Base-by-base conservation (phyloP, 108 stramenopile species). In the Nannochloropsis oceanica region DNA sequence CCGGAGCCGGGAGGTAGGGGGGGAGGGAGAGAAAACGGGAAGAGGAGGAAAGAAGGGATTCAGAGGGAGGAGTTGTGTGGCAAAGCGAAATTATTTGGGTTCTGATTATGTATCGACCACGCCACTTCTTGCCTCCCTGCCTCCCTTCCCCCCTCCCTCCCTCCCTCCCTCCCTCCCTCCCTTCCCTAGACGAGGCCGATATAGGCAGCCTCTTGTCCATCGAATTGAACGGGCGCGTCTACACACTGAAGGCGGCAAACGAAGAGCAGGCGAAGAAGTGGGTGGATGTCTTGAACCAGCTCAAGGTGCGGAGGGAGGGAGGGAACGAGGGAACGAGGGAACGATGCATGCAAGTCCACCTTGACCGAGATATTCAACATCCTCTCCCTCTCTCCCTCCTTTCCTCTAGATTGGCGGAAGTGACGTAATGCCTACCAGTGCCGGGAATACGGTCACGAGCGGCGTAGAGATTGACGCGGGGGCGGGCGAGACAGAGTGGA, bases 221-320 rank as follows among this genome's bases (percentile, higher is more conserved):
- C 82, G 90, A 92, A 81, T 89, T 92, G 79, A 92, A 92, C 85
- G 80, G 83, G 20, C 84, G 91, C 8, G 79, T 91, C 26, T 92
- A 92, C 84, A 87, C 89, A 20, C 83, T 92, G 84, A 90, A 89
- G 84, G 91, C n/a, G n/a, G n/a, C n/a, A n/a, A n/a, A n/a, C n/a
- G n/a, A n/a, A n/a, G n/a, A n/a, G n/a, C n/a, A n/a, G n/a, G n/a
- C n/a, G n/a, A n/a, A n/a, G n/a, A n/a, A n/a, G n/a, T n/a, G n/a
- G n/a, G n/a, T n/a, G n/a, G n/a, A n/a, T n/a, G n/a, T n/a, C n/a
- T n/a, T n/a, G n/a, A n/a, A n/a, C n/a, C n/a, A n/a, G n/a, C n/a
- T n/a, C n/a, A n/a, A n/a, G n/a, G n/a, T n/a, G n/a, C n/a, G n/a
- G n/a, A n/a, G n/a, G n/a, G n/a, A n/a, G n/a, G 46, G 14, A 50